These are phyloP conservation scores for Colletotrichum filicis DNA, from an alignment of 2,329 filamentous ascomycete genomes.

Conservation along the genomic window DNA sequence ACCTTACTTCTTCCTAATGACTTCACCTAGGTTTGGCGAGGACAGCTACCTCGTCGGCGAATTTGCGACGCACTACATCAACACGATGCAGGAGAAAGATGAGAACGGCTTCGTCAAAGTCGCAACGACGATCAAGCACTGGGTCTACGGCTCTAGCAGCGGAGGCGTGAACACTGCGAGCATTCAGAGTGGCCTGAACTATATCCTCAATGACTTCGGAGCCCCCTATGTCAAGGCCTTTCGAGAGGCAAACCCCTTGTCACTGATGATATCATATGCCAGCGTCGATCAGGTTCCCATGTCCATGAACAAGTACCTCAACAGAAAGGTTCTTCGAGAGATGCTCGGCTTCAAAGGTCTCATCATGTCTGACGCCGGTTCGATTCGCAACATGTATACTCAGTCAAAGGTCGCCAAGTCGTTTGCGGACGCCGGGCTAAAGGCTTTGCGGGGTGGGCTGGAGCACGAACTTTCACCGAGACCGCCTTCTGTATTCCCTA, in stretches of 20 bases:
- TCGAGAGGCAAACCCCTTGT: slow-evolving; percentile 40
- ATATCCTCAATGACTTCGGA: slow-evolving; percentile 46
- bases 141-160: slow-evolving; percentile 44
- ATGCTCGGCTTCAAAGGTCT: slow-evolving; percentile 46
- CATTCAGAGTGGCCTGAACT: slow-evolving; percentile 46
- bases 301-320: slow-evolving; percentile 45
- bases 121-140: slow-evolving; percentile 50
- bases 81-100: slow-evolving; percentile 48
- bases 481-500: slow-evolving; percentile 38
- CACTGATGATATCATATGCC: slow-evolving; percentile 47
- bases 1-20: background rate
- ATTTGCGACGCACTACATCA: slow-evolving; percentile 45
- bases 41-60: slow-evolving; percentile 45
- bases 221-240: slow-evolving; percentile 44
- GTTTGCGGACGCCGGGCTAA: slow-evolving; percentile 39
- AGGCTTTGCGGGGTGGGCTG: slow-evolving; percentile 42
- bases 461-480: slow-evolving; percentile 43
- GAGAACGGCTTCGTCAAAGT: slow-evolving; percentile 45
- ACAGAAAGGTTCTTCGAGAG: slow-evolving; percentile 40
- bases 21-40: slow-evolving; percentile 43
- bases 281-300: slow-evolving; percentile 45
- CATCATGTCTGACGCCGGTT: slow-evolving; percentile 47
- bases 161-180: slow-evolving; percentile 48
- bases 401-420: slow-evolving; percentile 43
- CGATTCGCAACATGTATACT: slow-evolving; percentile 41